Percentiles rank a stretch among this genome's conserved stretches.
Conservation (phyloP, 768 basidiomycete species). For the Suillus americanus region DNA sequence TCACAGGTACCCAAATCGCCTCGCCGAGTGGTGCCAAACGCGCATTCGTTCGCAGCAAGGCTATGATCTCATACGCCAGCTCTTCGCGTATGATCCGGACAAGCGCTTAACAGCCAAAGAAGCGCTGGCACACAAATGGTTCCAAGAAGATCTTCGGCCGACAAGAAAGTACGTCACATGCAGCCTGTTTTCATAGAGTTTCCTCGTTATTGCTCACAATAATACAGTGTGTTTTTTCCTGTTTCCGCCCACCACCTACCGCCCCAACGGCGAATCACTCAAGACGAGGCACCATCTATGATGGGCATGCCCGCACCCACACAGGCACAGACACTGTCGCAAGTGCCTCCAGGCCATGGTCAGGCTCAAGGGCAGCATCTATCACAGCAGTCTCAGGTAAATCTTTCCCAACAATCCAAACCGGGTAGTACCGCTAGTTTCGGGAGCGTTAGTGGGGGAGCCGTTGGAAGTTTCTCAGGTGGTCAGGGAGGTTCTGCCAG, state of each 20-base stretch:
- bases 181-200: neutral
- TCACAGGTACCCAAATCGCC: slow-evolving; percentile 56
- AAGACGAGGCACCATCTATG: slow-evolving; percentile 91
- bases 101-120: slow-evolving; percentile 79
- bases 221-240: slow-evolving; percentile 68
- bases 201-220: neutral
- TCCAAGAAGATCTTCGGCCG: slow-evolving; percentile 85
- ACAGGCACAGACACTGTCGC: slow-evolving; percentile 40
- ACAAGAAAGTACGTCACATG: slow-evolving; percentile 69
- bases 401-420: slow-evolving; percentile 37
- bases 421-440: slow-evolving; percentile 65
- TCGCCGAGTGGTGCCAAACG: slow-evolving; percentile 72
- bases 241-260: slow-evolving; percentile 68
- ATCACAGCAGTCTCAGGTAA: slow-evolving; percentile 26
- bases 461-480: slow-evolving; percentile 28
- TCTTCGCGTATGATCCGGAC: slow-evolving; percentile 92
- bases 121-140: slow-evolving; percentile 87
- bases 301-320: slow-evolving; percentile 60
- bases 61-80: slow-evolving; percentile 78
- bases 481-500: slow-evolving; percentile 40
- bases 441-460: slow-evolving; percentile 53
- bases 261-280: slow-evolving; percentile 85
- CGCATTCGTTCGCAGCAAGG: slow-evolving; percentile 62
- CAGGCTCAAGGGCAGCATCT: slow-evolving; percentile 47
- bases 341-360: slow-evolving; percentile 43